Percentiles rank a stretch among this genome's conserved stretches.
phyloP scores from a whole-genome alignment of 1,139 yeast species.

The Protomyces macrosporus region DNA sequence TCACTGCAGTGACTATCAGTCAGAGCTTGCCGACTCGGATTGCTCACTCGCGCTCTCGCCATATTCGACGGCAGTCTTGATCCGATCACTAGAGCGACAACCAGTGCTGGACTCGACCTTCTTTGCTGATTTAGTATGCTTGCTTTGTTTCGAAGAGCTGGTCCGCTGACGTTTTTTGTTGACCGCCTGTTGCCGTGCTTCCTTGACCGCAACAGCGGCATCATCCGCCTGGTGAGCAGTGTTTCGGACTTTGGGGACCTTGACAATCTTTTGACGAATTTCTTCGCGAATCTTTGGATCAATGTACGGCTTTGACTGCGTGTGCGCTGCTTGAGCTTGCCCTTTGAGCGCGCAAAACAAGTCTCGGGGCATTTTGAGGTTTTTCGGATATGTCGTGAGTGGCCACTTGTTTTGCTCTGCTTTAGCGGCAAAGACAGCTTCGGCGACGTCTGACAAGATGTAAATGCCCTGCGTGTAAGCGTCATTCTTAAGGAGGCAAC shows the following conservation, averaged over 20 bases:
- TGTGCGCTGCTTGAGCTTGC: background rate
- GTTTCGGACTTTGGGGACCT: background rate
- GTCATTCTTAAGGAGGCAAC: background rate
- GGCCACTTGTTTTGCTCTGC: conserved; percentile 62
- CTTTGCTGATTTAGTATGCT: background rate
- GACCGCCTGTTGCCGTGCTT: background rate
- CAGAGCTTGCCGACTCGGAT: background rate
- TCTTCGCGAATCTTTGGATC: background rate
- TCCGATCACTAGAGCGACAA: background rate
- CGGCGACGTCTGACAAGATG: conserved; percentile 67
- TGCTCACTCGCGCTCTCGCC: background rate
- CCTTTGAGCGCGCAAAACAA: conserved; percentile 28
- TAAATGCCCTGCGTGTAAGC: conserved; percentile 45
- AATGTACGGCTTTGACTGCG: background rate
- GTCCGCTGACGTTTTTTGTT: background rate
- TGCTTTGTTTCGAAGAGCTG: background rate
- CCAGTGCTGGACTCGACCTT: background rate
- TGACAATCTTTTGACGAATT: background rate
- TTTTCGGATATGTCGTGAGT: conserved; percentile 76
- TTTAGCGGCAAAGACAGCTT: conserved; percentile 55
- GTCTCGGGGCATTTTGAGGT: conserved; percentile 53
- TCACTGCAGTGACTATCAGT: background rate
- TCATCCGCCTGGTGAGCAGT: background rate
- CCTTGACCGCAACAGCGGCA: background rate
- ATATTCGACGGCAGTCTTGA: background rate